Percentiles rank a stretch among this genome's conserved stretches.
phyloP scores from a whole-genome alignment of 441 rosid species.

The Isatis lusitanica region DNA sequence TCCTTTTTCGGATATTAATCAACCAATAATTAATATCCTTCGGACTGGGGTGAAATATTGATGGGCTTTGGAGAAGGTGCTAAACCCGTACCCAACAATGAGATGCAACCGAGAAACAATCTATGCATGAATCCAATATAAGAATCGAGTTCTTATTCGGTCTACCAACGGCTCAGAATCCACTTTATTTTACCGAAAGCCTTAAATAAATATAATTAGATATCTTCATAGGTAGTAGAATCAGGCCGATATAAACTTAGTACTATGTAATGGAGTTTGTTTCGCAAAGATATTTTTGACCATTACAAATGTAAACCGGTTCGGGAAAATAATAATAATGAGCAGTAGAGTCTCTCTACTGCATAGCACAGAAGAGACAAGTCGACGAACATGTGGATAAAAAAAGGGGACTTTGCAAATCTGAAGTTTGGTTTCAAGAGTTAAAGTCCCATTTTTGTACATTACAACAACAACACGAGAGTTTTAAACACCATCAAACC shows the following conservation, averaged over 20 bases:
- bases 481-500: slow-evolving; percentile 24
- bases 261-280: background rate
- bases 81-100: too few species aligned
- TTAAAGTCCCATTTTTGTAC: slow-evolving; percentile 35
- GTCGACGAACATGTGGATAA: background rate
- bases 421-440: slow-evolving; percentile 26
- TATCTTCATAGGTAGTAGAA: background rate
- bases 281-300: background rate
- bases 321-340: background rate
- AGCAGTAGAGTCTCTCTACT: background rate
- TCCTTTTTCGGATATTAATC: too few species aligned
- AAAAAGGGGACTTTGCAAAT: slow-evolving; percentile 23
- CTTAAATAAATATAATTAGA: too few species aligned
- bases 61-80: too few species aligned
- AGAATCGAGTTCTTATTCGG: too few species aligned
- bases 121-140: too few species aligned
- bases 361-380: background rate
- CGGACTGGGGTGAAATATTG: too few species aligned
- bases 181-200: too few species aligned
- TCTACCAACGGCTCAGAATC: too few species aligned
- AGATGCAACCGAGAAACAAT: too few species aligned
- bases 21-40: too few species aligned
- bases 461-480: slow-evolving; percentile 13
- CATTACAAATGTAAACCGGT: background rate
- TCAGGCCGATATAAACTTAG: background rate